Base-by-base conservation (phyloP, 768 basidiomycete species). In the Sarcodon sp. region DNA sequence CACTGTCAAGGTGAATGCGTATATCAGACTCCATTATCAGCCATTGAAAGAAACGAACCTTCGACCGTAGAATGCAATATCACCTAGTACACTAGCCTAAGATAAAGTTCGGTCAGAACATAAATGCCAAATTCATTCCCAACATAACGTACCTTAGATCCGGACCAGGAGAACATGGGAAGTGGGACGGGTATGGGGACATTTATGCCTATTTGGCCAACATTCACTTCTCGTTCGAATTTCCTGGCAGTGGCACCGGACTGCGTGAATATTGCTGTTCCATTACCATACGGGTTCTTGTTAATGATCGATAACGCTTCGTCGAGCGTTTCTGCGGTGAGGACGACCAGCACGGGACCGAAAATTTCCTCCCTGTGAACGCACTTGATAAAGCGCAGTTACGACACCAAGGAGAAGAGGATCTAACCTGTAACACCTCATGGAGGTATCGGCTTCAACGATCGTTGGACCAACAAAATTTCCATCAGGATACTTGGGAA, bases 391-490 rank as follows among this genome's bases (percentile, higher is more conserved):
- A 50, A 3, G 7, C 18, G 10, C 11, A 36, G 36, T 16, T 43
- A 44, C 27, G 15, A 33, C 35, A 10, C 35, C 12, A 35, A 48
- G 43, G 52, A 3, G 33, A 33, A n/a, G 35, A 32, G 15, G 33
- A 21, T 65, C 78, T 50, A 55, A 91, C 93, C 79, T 70, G 68
- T 98, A 97, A 56, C 85, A 88, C 51, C 70, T 74, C 92, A 94
- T 94, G 8, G 69, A 71, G 7, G 83, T 82, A n/a, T 70, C 73
- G 7, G 79, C 88, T 61, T 93, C 81, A 48, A 97, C 73, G 46
- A 98, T 73, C 0, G 92, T 94, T 0, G 94, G 91, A 2, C 91
- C 94, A 50, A 98, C 79, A 60, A 92, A 98, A 67, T 97, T 98
- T 21, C 94, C 94, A 47, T 85, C 64, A 5, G 84, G 80, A 60